phyloP scores from a whole-genome alignment of 495 filamentous ascomycete genomes.

The Aspergillus taichungensis region DNA sequence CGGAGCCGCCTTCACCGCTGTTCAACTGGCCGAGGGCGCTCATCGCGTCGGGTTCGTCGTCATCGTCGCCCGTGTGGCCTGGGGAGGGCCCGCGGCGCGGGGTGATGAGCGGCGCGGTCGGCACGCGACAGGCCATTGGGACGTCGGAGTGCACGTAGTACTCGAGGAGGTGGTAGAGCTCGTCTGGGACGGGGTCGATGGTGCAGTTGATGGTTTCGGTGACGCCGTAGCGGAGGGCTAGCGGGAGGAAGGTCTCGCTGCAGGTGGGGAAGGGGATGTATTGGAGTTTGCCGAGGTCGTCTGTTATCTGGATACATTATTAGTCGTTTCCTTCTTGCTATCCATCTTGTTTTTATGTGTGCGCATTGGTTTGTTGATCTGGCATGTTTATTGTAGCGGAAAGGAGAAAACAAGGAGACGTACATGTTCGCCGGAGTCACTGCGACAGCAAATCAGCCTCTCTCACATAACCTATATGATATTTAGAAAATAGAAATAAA shows the following conservation, averaged over 20 bases:
- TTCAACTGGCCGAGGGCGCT: slow-evolving; percentile 17
- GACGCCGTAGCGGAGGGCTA: slow-evolving; percentile 79
- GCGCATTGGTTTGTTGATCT: background rate
- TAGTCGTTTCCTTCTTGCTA: slow-evolving; percentile 4
- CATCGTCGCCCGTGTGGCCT: slow-evolving; percentile 4
- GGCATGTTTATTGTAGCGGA: background rate
- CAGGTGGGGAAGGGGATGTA: slow-evolving; percentile 90
- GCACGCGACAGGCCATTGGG: slow-evolving; percentile 85
- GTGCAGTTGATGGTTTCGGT: slow-evolving; percentile 80
- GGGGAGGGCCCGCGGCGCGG: slow-evolving; percentile 5
- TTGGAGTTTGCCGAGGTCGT: slow-evolving; percentile 72
- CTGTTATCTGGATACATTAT: slow-evolving; percentile 55
- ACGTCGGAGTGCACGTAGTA: slow-evolving; percentile 98
- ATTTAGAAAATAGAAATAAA: slow-evolving; percentile 7
- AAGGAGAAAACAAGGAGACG: background rate
- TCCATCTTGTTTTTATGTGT: background rate
- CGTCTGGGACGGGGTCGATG: slow-evolving; percentile 72
- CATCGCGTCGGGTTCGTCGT: slow-evolving; percentile 11
- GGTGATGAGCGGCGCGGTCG: slow-evolving; percentile 53
- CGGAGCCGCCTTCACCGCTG: slow-evolving; percentile 13
- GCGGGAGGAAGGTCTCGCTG: slow-evolving; percentile 76
- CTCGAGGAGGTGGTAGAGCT: slow-evolving; percentile 93
- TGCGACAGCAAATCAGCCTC: slow-evolving; percentile 17
- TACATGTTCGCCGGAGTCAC: slow-evolving; percentile 58
- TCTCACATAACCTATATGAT: background rate